Evolutionary conservation across 2,329 filamentous ascomycete species (phyloP), one percentile per base, ranked within the genome.

Genomic region (Rhynchosporium agropyri): DNA sequence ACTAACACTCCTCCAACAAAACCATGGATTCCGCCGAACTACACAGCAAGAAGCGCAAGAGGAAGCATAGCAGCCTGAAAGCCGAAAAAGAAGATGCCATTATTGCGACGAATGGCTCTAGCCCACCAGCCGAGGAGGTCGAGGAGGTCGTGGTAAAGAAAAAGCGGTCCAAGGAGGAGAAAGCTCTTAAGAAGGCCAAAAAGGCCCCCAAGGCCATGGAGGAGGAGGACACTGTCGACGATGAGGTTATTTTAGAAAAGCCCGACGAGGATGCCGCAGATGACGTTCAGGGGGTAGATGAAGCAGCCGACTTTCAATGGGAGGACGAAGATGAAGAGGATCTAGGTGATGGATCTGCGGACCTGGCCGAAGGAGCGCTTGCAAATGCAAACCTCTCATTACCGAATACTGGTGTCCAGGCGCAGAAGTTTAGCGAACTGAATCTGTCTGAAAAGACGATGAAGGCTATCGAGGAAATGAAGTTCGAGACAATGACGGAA

Each of bases 401-500:
- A 54, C 69, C 69, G 26, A 64, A 46, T 62, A 63, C 63, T 33
- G 63, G 68, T 40, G 46, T 59, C 26, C 61, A 67, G 49, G 59
- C 67, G 6, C 51, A 70, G 58, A 70, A 68, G 51, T 75, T 75
- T 62, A 68, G 68, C 4, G 72, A 98, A 68, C 81, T 99, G 67
- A 90, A 90, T 60, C 83, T 99, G 10, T 95, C 91, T 1, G 89
- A 93, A 29, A 92, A 91, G 77, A 97, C 92, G 0, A 89, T 93
- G 83, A 87, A 89, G 78, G 93, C 92, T 8, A 70, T 72, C 74
- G 79, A 88, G 63, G 91, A 90, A 67, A 98, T 99, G 94, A 90
- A 90, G 13, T 97, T 98, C 75, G 88, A 90, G 73, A 93, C 84
- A 54, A 97, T 99, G 93, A 98, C 95, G 0, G 91, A 95, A 76